These are phyloP conservation scores for Leptodermis oblonga DNA, from an alignment of 257 asterid species.

Conservation along the genomic window DNA sequence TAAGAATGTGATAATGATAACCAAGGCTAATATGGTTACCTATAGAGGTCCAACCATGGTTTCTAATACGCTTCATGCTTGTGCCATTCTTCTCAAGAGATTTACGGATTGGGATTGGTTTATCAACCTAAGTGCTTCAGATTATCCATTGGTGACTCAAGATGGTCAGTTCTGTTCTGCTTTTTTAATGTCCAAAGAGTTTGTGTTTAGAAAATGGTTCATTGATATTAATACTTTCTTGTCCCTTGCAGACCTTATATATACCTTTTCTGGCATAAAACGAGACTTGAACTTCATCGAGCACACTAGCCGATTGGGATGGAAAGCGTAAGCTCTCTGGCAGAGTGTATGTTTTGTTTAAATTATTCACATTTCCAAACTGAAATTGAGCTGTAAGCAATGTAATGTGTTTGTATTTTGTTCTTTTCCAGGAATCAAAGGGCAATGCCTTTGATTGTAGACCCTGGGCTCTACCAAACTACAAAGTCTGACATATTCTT, in stretches of 20 bases:
- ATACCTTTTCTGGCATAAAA: slow-evolving; percentile 31
- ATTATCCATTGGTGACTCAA: slow-evolving; percentile 96
- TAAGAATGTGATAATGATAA: slow-evolving; percentile 69
- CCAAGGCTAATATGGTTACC: slow-evolving; percentile 85
- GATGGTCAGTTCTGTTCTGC: slow-evolving; percentile 51
- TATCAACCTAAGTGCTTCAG: slow-evolving; percentile 97
- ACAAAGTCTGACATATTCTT: slow-evolving; percentile 39
- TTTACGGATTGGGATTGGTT: slow-evolving; percentile 94
- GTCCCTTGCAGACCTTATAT: slow-evolving; percentile 34
- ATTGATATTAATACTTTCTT: background rate
- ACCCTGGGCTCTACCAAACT: slow-evolving; percentile 46
- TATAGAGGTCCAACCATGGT: slow-evolving; percentile 98
- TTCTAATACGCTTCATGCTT: slow-evolving; percentile 89
- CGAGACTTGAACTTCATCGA: slow-evolving; percentile 42
- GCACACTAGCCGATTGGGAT: slow-evolving; percentile 42
- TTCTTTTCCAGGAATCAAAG: slow-evolving; percentile 34
- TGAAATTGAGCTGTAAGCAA: background rate
- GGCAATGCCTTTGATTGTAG: slow-evolving; percentile 48
- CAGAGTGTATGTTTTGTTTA: slow-evolving; percentile 1
- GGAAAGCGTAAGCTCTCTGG: slow-evolving; percentile 42
- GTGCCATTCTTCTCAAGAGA: slow-evolving; percentile 80
- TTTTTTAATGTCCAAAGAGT: background rate
- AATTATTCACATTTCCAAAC: background rate
- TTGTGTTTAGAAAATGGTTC: background rate
- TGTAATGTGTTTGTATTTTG: background rate